Conservation (phyloP, 352 stramenopile species). For the Phytophthora constricta region DNA sequence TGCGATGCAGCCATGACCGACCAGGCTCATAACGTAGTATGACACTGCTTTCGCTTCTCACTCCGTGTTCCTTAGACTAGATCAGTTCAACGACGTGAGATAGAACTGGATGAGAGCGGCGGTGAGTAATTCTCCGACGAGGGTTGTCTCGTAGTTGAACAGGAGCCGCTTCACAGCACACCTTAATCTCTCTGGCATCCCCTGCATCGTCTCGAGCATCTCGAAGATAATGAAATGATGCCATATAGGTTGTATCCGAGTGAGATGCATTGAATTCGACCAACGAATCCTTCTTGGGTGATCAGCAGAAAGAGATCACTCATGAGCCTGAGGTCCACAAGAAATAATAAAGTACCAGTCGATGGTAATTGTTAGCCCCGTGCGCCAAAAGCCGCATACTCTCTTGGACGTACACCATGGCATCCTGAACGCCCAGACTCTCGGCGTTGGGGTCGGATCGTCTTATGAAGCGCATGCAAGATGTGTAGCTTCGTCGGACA, state of each 20-base stretch:
- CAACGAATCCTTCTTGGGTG: conserved; percentile 17
- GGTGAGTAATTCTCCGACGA: conserved; percentile 22
- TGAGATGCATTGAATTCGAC: conserved; percentile 21
- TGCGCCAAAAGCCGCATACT: conserved; percentile 7
- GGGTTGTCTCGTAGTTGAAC: conserved; percentile 25
- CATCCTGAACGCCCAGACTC: conserved; percentile 1
- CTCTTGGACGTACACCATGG: conserved; percentile 11
- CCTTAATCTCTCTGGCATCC: conserved; percentile 6
- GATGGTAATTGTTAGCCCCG: conserved; percentile 21
- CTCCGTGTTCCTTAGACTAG: conserved; percentile 16
- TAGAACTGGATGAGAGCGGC: conserved; percentile 21
- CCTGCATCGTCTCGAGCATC: conserved; percentile 15
- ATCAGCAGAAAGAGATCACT: conserved; percentile 28
- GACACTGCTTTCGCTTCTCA: conserved; percentile 3
- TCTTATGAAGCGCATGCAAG: not conserved
- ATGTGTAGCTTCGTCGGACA: conserved; percentile 9
- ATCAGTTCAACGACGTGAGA: conserved; percentile 24
- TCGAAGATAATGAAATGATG: conserved; percentile 29
- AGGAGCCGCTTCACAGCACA: conserved; percentile 17
- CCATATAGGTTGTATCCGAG: conserved; percentile 27
- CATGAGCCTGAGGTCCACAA: conserved; percentile 28
- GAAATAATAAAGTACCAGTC: conserved; percentile 9
- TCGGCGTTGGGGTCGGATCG: not conserved
- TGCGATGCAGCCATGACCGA: conserved; percentile 20
- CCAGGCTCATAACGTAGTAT: conserved; percentile 30